These are phyloP conservation scores for Pseudogymnoascus sp. DNA, from an alignment of 2,329 filamentous ascomycete genomes.

Conservation along the genomic window DNA sequence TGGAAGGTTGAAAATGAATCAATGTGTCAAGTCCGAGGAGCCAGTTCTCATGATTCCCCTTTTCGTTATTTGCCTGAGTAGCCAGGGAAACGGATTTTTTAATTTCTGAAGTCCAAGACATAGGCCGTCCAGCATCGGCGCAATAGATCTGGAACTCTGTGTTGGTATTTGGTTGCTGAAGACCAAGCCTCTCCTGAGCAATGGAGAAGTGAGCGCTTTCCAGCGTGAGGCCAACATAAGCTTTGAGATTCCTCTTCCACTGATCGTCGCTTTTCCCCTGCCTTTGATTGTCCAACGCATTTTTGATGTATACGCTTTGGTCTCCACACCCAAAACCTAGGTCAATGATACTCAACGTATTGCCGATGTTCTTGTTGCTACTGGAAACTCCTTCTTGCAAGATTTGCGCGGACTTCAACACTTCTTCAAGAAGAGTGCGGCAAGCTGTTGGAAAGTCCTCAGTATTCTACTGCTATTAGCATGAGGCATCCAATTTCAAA, in stretches of 20 bases:
- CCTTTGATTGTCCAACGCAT: neutral
- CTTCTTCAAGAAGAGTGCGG: constrained; percentile 17
- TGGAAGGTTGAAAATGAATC: constrained; percentile 16
- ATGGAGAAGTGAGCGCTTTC: constrained; percentile 14
- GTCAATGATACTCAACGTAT: constrained; percentile 16
- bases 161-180: neutral
- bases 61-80: neutral
- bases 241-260: constrained; percentile 1
- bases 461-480: constrained; percentile 14
- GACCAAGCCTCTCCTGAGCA: constrained; percentile 14
- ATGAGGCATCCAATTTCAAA: neutral
- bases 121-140: constrained; percentile 16
- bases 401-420: constrained; percentile 14
- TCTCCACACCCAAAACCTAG: constrained; percentile 18
- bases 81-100: neutral
- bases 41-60: constrained; percentile 13
- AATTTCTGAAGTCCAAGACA: constrained; percentile 15
- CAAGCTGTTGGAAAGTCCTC: constrained; percentile 16
- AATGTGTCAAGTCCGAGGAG: constrained; percentile 18
- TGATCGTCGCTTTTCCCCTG: neutral
- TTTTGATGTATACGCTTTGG: constrained; percentile 16
- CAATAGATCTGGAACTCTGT: constrained; percentile 15
- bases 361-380: neutral
- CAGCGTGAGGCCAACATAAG: constrained; percentile 17
- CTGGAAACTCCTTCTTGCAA: constrained; percentile 4